Evolutionary conservation across 495 filamentous ascomycete species (phyloP).

Genomic region (Xylaria intraflava): DNA sequence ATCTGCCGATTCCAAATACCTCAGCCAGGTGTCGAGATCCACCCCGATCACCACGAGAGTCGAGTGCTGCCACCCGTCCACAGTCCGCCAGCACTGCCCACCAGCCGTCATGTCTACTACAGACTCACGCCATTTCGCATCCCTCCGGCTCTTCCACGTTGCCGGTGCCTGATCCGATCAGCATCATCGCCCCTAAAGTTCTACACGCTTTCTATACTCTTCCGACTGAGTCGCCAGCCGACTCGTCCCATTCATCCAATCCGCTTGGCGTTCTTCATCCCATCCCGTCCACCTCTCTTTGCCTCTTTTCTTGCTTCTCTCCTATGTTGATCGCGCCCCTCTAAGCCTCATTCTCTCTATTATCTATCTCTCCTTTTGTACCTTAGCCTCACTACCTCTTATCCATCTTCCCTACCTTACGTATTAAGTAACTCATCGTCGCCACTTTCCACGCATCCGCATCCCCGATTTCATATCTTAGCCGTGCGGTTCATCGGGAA

Average conservation of each 20-base stretch:
- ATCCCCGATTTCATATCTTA: slow-evolving; percentile 8
- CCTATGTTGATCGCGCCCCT: no score
- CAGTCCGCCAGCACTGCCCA: no score
- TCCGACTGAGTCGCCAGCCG: neutral
- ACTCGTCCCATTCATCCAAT: neutral
- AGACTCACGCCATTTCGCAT: no score
- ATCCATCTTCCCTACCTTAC: no score
- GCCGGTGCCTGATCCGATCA: neutral
- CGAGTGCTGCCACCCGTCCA: no score
- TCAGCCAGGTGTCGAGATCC: no score
- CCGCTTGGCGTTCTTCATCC: neutral
- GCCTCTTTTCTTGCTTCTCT: slow-evolving; percentile 6
- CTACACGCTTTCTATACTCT: neutral
- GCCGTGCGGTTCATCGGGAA: neutral
- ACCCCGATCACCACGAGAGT: no score
- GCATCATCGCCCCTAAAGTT: neutral
- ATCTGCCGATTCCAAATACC: no score
- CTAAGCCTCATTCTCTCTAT: no score
- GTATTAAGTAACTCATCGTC: no score
- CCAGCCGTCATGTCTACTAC: no score
- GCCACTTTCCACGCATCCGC: neutral
- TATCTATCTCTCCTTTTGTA: neutral
- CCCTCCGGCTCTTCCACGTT: neutral
- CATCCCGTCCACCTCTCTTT: slow-evolving; percentile 7
- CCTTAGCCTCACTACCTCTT: no score